Evolutionary conservation across 371 early-diverging fungal genomes (phyloP).

Genomic region (Mortierella sp.): DNA sequence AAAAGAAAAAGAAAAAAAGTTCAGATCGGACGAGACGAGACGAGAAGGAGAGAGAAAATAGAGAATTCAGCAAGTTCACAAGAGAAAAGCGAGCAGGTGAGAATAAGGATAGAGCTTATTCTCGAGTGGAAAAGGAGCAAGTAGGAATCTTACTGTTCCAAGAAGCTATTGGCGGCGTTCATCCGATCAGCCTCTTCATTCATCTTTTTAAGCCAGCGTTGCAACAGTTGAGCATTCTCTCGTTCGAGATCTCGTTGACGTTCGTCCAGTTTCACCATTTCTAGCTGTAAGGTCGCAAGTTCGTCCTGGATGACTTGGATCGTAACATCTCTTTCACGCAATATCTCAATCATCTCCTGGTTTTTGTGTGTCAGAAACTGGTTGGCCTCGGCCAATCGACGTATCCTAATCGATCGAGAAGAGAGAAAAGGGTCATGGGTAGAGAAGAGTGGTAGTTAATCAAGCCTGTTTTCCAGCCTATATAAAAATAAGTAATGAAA

Average conservation of each 20-base stretch:
- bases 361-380: constrained; percentile 56
- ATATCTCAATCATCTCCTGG: constrained; percentile 66
- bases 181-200: constrained; percentile 93
- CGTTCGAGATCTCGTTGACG: constrained; percentile 74
- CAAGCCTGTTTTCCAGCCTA: no score
- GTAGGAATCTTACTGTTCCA: constrained; percentile 69
- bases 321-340: constrained; percentile 86
- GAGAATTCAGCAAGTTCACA: no score
- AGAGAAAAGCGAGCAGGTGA: no score
- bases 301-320: constrained; percentile 96
- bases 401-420: constrained; percentile 51
- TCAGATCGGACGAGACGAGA: no score
- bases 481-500: neutral
- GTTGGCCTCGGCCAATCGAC: constrained; percentile 57
- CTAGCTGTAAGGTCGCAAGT: constrained; percentile 88
- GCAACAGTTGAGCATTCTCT: constrained; percentile 89
- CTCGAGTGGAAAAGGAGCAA: neutral
- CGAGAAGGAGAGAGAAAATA: no score
- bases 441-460: neutral
- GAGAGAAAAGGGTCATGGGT: neutral
- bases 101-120: no score
- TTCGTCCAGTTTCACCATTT: constrained; percentile 88
- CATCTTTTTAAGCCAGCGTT: constrained; percentile 93
- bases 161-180: constrained; percentile 91
- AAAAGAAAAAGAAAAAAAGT: neutral